Conservation (phyloP, 2,329 filamentous ascomycete genomes). For the Simplicillium aogashimaense region DNA sequence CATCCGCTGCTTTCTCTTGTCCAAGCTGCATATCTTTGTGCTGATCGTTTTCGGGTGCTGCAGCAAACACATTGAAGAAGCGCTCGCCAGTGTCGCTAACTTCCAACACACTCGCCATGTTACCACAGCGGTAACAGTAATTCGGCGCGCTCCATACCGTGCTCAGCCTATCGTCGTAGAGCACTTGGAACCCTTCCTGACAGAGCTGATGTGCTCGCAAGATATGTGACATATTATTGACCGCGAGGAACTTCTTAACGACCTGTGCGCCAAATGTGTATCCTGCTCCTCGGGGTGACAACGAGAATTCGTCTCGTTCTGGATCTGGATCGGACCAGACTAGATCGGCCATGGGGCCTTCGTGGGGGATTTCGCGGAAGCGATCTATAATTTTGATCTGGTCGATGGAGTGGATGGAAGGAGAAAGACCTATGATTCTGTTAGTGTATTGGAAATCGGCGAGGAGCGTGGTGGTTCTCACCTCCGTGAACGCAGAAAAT, state of each 20-base stretch:
- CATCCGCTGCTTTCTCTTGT: conserved; percentile 59
- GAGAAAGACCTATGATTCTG: conserved; percentile 53
- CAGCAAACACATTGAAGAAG: conserved; percentile 97
- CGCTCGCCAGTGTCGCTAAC: conserved; percentile 87
- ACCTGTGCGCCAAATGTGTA: conserved; percentile 98
- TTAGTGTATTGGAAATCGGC: neutral
- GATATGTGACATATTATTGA: conserved; percentile 97
- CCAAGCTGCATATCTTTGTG: conserved; percentile 77
- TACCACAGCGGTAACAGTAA: conserved; percentile 91
- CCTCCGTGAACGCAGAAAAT: conserved; percentile 98
- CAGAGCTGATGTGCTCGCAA: conserved; percentile 96
- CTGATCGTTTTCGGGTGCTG: conserved; percentile 88
- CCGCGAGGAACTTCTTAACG: conserved; percentile 93
- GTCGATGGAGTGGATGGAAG: conserved; percentile 94
- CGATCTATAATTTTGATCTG: conserved; percentile 99
- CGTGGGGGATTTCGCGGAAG: conserved; percentile 96
- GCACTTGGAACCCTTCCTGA: conserved; percentile 93
- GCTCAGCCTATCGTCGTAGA: conserved; percentile 89
- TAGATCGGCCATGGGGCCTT: conserved; percentile 98
- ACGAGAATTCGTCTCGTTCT: conserved; percentile 93
- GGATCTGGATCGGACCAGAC: conserved; percentile 98
- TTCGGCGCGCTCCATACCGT: conserved; percentile 98
- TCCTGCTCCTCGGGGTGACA: conserved; percentile 85
- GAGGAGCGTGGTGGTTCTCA: conserved; percentile 16
- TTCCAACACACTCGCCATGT: conserved; percentile 93